Evolutionary conservation across 208 protist species (phyloP).

Genomic region (Leishmania turanica): DNA sequence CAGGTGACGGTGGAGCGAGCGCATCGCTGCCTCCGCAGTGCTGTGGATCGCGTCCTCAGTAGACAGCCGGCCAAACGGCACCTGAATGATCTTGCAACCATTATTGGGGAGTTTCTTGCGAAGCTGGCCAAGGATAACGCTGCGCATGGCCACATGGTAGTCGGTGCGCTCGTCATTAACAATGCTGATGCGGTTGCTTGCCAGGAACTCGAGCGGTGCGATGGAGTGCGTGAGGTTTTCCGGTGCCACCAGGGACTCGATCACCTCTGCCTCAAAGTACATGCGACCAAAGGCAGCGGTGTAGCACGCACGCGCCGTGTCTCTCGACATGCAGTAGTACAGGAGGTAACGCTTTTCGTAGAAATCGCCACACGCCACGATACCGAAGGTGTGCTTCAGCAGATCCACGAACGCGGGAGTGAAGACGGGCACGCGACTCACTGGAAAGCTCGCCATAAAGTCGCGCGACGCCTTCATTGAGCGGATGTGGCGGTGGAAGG

Average conservation of each 20-base stretch:
- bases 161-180: slow-evolving; percentile 31
- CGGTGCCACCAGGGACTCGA: slow-evolving; percentile 31
- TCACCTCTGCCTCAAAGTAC: slow-evolving; percentile 52
- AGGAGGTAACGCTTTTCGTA: slow-evolving; percentile 38
- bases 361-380: slow-evolving; percentile 61
- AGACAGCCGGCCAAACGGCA: slow-evolving; percentile 64
- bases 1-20: slow-evolving; percentile 1
- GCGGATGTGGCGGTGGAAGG: slow-evolving; percentile 45
- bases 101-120: not conserved
- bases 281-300: slow-evolving; percentile 47
- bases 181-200: slow-evolving; percentile 45
- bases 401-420: slow-evolving; percentile 54
- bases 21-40: slow-evolving; percentile 6
- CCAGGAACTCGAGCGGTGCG: slow-evolving; percentile 18
- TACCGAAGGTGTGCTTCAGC: slow-evolving; percentile 57
- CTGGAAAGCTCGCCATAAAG: slow-evolving; percentile 50
- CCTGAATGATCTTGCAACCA: not conserved
- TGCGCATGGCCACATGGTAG: not conserved
- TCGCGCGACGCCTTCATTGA: slow-evolving; percentile 34
- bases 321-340: slow-evolving; percentile 52
- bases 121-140: not conserved
- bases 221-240: slow-evolving; percentile 21
- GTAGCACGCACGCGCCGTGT: slow-evolving; percentile 50
- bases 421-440: slow-evolving; percentile 65
- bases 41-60: slow-evolving; percentile 59